Conservation (phyloP, 148 eudicot species). For the Rhododendron henanense region DNA sequence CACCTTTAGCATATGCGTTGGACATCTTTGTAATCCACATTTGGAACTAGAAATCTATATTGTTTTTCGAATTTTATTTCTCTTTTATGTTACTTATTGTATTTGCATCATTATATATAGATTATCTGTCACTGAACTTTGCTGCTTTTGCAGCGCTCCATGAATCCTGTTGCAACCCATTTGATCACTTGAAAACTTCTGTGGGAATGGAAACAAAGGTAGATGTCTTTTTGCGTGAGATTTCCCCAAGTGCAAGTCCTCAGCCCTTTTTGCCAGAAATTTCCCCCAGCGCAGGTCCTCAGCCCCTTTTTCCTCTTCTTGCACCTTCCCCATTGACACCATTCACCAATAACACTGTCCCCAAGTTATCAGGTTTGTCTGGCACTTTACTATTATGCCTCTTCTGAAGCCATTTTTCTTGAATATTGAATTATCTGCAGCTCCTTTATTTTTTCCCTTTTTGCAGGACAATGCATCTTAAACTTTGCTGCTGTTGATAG, state of each 20-base stretch:
- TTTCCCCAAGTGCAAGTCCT: constrained; percentile 71
- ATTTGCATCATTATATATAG: not conserved
- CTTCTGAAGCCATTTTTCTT: not conserved
- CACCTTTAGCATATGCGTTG: not conserved
- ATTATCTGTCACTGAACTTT: not conserved
- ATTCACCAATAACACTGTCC: constrained; percentile 77
- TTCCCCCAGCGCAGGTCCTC: constrained; percentile 73
- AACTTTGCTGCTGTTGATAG: constrained; percentile 59
- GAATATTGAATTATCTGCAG: not conserved
- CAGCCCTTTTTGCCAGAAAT: constrained; percentile 59
- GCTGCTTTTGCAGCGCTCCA: constrained; percentile 39
- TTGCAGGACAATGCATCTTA: constrained; percentile 69
- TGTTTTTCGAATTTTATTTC: not conserved
- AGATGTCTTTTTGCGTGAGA: constrained; percentile 47
- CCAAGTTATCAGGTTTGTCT: constrained; percentile 80
- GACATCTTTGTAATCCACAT: not conserved
- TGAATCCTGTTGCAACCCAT: constrained; percentile 27
- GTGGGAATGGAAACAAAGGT: constrained; percentile 23
- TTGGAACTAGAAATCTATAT: not conserved
- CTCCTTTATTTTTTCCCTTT: not conserved
- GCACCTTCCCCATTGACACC: constrained; percentile 97
- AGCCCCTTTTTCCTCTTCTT: constrained; percentile 69
- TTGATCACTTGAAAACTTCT: constrained; percentile 26
- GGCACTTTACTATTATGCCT: not conserved
- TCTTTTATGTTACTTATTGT: not conserved